Conservation (phyloP, 768 basidiomycete species). For the Panaeolus cyanescens region DNA sequence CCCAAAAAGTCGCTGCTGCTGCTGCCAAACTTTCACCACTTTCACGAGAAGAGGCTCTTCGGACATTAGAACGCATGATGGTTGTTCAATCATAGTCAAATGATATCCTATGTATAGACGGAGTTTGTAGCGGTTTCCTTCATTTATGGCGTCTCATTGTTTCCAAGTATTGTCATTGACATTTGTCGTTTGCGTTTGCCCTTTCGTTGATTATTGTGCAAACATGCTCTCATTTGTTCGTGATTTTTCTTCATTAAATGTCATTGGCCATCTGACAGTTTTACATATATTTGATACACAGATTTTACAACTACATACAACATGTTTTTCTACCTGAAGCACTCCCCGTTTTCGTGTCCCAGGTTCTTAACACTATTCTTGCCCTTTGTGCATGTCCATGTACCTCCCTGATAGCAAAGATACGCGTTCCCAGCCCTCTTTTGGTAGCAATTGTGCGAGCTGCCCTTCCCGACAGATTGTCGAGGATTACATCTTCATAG, state of each 20-base stretch:
- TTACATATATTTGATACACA: not conserved
- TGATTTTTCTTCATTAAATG: not conserved
- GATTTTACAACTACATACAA: not conserved
- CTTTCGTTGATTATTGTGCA: too few species aligned
- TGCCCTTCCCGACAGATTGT: not conserved
- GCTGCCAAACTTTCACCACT: slow-evolving; percentile 11
- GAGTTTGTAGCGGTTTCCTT: too few species aligned
- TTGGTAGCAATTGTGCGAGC: not conserved
- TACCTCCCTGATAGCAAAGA: not conserved
- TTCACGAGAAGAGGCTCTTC: slow-evolving; percentile 40
- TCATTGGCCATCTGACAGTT: not conserved
- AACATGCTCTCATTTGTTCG: not conserved
- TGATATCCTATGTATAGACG: too few species aligned
- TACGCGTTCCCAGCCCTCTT: not conserved
- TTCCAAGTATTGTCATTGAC: too few species aligned
- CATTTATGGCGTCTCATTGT: too few species aligned
- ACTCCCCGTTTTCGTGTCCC: not conserved
- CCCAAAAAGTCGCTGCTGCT: slow-evolving; percentile 4
- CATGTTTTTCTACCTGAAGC: not conserved
- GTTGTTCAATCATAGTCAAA: slow-evolving; percentile 5
- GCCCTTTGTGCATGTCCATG: not conserved
- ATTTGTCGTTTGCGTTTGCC: too few species aligned
- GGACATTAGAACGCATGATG: slow-evolving; percentile 45
- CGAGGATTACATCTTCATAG: not conserved
- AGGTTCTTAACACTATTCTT: not conserved